phyloP scores from a whole-genome alignment of 164 flowering plant genomes.

The Sextonia rubra region DNA sequence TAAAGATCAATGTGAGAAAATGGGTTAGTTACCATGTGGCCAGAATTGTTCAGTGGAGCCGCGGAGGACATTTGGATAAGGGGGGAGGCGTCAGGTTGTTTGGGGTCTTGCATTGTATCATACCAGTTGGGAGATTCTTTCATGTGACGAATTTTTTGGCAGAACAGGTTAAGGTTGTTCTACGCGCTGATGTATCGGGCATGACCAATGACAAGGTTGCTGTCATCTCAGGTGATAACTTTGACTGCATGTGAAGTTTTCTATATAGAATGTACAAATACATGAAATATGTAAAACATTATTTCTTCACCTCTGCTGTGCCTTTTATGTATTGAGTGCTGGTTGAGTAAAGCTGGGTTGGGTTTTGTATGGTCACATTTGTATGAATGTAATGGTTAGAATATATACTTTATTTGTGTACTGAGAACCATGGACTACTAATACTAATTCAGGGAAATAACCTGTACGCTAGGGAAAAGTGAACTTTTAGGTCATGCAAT shows the following conservation, averaged over 20 bases:
- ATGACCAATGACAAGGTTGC: constrained; percentile 84
- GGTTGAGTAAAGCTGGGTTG: background rate
- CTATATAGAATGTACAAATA: background rate
- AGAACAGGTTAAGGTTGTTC: constrained; percentile 81
- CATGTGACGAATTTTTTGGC: background rate
- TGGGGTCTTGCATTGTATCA: background rate
- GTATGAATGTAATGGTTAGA: too few relatives aligned
- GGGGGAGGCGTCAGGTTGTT: background rate
- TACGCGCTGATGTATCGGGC: constrained; percentile 75
- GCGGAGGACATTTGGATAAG: background rate
- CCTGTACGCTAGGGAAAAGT: too few relatives aligned
- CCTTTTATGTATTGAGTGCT: background rate
- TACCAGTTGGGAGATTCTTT: background rate
- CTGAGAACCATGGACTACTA: too few relatives aligned
- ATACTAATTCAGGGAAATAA: too few relatives aligned
- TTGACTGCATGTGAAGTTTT: background rate
- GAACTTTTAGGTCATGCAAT: too few relatives aligned
- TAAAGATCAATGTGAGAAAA: background rate
- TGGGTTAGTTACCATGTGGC: too few relatives aligned
- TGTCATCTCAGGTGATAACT: constrained; percentile 71
- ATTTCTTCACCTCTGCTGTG: too few relatives aligned
- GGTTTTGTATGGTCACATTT: background rate
- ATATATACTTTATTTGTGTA: too few relatives aligned
- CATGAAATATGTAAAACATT: too few relatives aligned
- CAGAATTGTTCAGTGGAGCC: background rate